Evolutionary conservation across 768 basidiomycete species (phyloP).

Genomic region (Pisolithus marmoratus): DNA sequence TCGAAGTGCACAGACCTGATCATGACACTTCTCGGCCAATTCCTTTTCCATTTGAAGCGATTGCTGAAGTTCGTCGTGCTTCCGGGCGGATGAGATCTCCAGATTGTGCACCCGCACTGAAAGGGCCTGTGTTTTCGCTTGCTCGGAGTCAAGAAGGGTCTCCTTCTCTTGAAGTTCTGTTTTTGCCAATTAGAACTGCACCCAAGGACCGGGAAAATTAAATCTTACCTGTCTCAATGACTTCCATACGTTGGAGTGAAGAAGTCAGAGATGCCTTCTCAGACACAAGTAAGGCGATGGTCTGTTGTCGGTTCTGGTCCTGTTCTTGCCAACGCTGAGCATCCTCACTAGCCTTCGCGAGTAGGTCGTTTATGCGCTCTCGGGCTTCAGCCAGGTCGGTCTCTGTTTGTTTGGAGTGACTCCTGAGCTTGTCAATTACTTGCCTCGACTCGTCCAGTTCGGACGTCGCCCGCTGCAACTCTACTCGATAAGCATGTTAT

Average conservation of each 20-base stretch:
- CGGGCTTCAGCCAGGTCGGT: conserved; percentile 16
- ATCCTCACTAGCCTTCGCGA: conserved; percentile 7
- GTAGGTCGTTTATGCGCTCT: conserved; percentile 14
- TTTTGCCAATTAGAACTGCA: conserved; percentile 2
- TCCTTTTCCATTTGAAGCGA: conserved; percentile 45
- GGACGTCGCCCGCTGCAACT: conserved; percentile 12
- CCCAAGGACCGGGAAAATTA: background rate
- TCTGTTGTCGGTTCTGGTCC: conserved; percentile 59
- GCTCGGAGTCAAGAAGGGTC: conserved; percentile 38
- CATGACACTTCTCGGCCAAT: conserved; percentile 27
- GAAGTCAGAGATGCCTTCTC: conserved; percentile 59
- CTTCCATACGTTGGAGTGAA: conserved; percentile 55
- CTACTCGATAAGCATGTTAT: conserved; percentile 9
- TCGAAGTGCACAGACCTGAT: conserved; percentile 26
- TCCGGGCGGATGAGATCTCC: conserved; percentile 33
- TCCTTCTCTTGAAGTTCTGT: conserved; percentile 43
- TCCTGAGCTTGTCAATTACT: conserved; percentile 6
- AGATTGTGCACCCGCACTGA: conserved; percentile 39
- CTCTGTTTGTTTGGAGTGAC: conserved; percentile 13
- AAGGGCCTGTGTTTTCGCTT: conserved; percentile 33
- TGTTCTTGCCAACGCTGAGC: conserved; percentile 22
- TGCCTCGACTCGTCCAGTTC: conserved; percentile 15
- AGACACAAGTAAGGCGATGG: conserved; percentile 70
- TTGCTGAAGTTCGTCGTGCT: conserved; percentile 36
- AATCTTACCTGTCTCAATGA: conserved; percentile 55